Evolutionary conservation across 805 yeast species (phyloP).

Genomic region (Nakazawaea ambrosiae): DNA sequence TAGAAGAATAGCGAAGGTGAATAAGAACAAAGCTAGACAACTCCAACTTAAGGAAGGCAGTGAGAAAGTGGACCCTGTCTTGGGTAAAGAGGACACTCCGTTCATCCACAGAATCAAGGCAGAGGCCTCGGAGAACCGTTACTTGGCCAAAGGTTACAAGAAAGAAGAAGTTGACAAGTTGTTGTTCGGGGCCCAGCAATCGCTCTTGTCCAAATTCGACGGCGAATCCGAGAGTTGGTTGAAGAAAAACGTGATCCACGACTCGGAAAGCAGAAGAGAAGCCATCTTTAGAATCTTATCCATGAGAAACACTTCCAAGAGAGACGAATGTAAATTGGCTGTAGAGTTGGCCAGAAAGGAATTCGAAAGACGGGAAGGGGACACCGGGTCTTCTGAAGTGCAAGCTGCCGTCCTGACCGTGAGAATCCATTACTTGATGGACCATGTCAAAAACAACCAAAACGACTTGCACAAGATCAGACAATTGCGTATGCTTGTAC

Average conservation of each 20-base stretch:
- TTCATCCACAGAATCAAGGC: constrained; percentile 64
- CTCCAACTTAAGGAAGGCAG: constrained; percentile 12
- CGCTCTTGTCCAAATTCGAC: constrained; percentile 33
- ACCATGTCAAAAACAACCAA: constrained; percentile 61
- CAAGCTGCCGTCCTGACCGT: constrained; percentile 90
- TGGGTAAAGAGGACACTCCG: constrained; percentile 62
- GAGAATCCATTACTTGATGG: constrained; percentile 68
- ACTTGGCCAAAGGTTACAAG: constrained; percentile 53
- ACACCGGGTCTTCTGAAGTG: constrained; percentile 92
- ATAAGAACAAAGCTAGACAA: constrained; percentile 21
- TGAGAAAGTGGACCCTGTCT: constrained; percentile 70
- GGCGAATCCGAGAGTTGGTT: constrained; percentile 16
- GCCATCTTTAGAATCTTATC: constrained; percentile 66
- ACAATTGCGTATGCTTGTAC: constrained; percentile 74
- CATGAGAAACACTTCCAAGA: constrained; percentile 60
- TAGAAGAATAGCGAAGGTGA: constrained; percentile 15
- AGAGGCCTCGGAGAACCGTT: constrained; percentile 58
- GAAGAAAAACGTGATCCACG: constrained; percentile 23
- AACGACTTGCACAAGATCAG: constrained; percentile 72
- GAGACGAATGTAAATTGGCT: constrained; percentile 53
- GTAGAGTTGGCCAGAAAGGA: constrained; percentile 64
- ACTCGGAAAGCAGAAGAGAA: constrained; percentile 54
- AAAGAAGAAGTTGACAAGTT: constrained; percentile 67
- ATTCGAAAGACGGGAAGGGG: constrained; percentile 79
- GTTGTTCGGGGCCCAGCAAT: constrained; percentile 69